These are phyloP conservation scores for Phytophthora sp. DNA, from an alignment of 352 stramenopile genomes.

Conservation along the genomic window DNA sequence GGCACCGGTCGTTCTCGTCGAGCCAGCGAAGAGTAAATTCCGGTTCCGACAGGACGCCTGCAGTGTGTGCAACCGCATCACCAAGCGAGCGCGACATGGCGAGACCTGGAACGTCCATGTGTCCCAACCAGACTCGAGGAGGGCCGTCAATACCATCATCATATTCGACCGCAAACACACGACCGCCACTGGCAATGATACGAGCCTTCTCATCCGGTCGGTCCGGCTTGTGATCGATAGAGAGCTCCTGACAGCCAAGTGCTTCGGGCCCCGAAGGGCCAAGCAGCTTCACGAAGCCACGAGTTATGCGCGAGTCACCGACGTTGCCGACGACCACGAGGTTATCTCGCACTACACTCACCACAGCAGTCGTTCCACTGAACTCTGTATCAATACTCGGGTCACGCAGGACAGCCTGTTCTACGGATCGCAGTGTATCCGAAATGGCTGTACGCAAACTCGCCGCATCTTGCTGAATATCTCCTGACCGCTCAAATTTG, in stretches of 20 bases:
- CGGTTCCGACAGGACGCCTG: slow-evolving; percentile 94
- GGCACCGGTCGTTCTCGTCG: slow-evolving; percentile 90
- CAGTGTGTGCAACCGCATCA: slow-evolving; percentile 97
- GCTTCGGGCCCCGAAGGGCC: slow-evolving; percentile 31
- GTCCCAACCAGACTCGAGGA: slow-evolving; percentile 97
- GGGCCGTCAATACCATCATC: slow-evolving; percentile 98
- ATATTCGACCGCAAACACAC: slow-evolving; percentile 99
- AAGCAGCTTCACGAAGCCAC: slow-evolving; percentile 66
- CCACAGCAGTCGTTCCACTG: slow-evolving; percentile 85
- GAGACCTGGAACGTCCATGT: slow-evolving; percentile 98
- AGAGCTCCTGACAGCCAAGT: slow-evolving; percentile 82
- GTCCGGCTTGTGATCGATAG: slow-evolving; percentile 98
- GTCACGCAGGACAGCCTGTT: slow-evolving; percentile 90
- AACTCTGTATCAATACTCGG: slow-evolving; percentile 95
- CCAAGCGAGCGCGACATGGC: slow-evolving; percentile 97
- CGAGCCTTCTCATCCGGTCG: slow-evolving; percentile 94
- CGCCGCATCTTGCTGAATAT: slow-evolving; percentile 64
- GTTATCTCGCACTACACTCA: slow-evolving; percentile 74
- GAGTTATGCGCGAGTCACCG: slow-evolving; percentile 96
- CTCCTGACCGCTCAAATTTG: slow-evolving; percentile 65
- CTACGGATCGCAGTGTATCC: slow-evolving; percentile 60
- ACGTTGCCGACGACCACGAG: slow-evolving; percentile 96
- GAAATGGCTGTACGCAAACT: slow-evolving; percentile 62
- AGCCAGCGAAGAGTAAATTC: slow-evolving; percentile 93
- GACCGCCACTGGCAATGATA: slow-evolving; percentile 93